Base-by-base conservation (phyloP, 495 filamentous ascomycete species). In the Chaetomium cochliodes region DNA sequence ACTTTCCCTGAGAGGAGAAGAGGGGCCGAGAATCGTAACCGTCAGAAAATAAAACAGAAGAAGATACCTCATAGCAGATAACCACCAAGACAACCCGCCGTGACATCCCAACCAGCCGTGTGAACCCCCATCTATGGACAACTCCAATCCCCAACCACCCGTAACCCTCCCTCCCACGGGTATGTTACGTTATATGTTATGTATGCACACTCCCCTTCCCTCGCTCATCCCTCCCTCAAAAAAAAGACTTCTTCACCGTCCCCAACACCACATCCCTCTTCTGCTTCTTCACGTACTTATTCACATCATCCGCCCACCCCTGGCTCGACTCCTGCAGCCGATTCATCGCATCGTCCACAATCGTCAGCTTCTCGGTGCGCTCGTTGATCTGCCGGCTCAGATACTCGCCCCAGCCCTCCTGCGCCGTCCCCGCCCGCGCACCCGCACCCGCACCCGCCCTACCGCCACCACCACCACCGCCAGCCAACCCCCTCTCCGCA, bases 321-420 rank as follows among this genome's bases (percentile, higher is more conserved):
- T 85, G 83, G 69, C 89, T 94, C 53, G 87, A 87, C 66, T 92
- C 85, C 70, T 93, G 87, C 60, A 96, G 73, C 44, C 84, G 84
- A 62, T 93, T 88, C 87, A 97, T 90, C 15, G 81, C 85, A 73
- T 98, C 96, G 13, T 90, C 90, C 72, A 90, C 86, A 26, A 96
- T 79, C 54, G 85, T 88, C 57, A 98, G 77, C 67, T 87, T 91
- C 75, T 97, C 91, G 3, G 93, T 96, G 41, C 94, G 81, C 73
- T 98, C 93, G 67, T 93, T 90, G 37, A 98, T 75, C 73, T 92
- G 89, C 56, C 92, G 84, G 18, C 88, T 87, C 80, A 97, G 88
- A 67, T 85, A 85, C 28, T 84, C 79, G 6, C 83, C 83, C 83
- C 83, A 85, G 8, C 82, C 83, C 61, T 85, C 82, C 42, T 80